Conservation (phyloP, 2,329 filamentous ascomycete genomes). For the Mariannaea sp. region DNA sequence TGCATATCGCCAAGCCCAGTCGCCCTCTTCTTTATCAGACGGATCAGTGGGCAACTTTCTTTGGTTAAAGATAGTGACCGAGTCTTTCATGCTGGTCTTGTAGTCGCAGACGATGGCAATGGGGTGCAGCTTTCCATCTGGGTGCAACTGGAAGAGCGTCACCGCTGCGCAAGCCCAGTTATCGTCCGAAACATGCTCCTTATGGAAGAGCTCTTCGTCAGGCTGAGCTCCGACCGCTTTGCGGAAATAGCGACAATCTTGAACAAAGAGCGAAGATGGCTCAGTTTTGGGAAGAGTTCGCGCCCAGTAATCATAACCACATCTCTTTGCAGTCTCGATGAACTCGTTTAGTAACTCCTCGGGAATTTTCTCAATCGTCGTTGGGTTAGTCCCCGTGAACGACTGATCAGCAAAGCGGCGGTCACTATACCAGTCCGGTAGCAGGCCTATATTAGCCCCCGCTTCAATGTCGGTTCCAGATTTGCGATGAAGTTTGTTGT, state of each 20-base stretch:
- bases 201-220: conserved; percentile 35
- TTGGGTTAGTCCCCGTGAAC: conserved; percentile 51
- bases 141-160: conserved; percentile 48
- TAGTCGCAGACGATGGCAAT: conserved; percentile 55
- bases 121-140: conserved; percentile 53
- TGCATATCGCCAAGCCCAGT: conserved; percentile 59
- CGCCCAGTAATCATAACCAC: conserved; percentile 42
- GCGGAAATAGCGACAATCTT: conserved; percentile 52
- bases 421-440: conserved; percentile 50
- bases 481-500: conserved; percentile 45
- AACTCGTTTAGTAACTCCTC: conserved; percentile 43
- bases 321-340: conserved; percentile 40
- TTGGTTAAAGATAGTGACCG: conserved; percentile 56
- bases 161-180: conserved; percentile 49
- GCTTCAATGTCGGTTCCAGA: conserved; percentile 43
- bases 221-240: conserved; percentile 41
- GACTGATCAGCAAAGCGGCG: conserved; percentile 51
- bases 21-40: conserved; percentile 32
- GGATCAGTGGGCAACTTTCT: conserved; percentile 42
- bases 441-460: conserved; percentile 42
- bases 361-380: conserved; percentile 49
- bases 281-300: conserved; percentile 37
- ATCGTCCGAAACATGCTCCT: conserved; percentile 36
- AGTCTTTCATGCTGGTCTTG: conserved; percentile 48
- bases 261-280: conserved; percentile 45